Base-by-base conservation (phyloP, 305 asterid species). In the Fraxinus nigra region DNA sequence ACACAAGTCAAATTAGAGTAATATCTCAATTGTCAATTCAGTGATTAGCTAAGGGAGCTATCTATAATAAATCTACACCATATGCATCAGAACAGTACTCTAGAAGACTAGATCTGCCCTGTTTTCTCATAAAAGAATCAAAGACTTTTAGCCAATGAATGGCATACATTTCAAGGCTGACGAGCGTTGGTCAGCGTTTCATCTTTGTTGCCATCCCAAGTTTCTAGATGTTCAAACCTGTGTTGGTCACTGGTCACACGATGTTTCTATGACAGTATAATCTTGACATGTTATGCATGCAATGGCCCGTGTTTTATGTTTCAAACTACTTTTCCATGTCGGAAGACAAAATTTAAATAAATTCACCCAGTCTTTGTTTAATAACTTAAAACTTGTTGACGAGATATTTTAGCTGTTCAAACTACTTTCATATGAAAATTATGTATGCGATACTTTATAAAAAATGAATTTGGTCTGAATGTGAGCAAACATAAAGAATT, bases 141-240 rank as follows among this genome's bases (percentile, higher is more conserved):
- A 74, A 73, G 81, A 56, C 82, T 38, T 51, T 54, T 48, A 48
- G 73, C 84, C 79, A 22, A 48, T 16, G 69, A 65, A 67, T 81
- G 83, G 34, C 81, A 80, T 70, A 69, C 69, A 72, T 37, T 82
- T 82, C 86, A 79, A 32, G 61, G 78, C 72, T 59, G 78, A 78
- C 72, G 84, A 85, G 54, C 80, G 81, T 82, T 80, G 78, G 74
- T 72, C 80, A 70, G 14, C 0, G 30, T 74, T 20, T 56, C 32
- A 11, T 11, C 22, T 70, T 81, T 14, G 34, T 74, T 3, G 63
- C 30, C 70, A 18, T n/a, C 9, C 65, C 26, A 56, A 5, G 65
- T 56, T 56, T 56, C 65, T n/a, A 56, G 11, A 56, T 6, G 26
- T 56, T 56, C 65, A 56, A 56, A 56, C 65, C 9, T 18, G 65